These are phyloP conservation scores for Vigna hirtella DNA, from an alignment of 306 rosid genomes.

Conservation along the genomic window DNA sequence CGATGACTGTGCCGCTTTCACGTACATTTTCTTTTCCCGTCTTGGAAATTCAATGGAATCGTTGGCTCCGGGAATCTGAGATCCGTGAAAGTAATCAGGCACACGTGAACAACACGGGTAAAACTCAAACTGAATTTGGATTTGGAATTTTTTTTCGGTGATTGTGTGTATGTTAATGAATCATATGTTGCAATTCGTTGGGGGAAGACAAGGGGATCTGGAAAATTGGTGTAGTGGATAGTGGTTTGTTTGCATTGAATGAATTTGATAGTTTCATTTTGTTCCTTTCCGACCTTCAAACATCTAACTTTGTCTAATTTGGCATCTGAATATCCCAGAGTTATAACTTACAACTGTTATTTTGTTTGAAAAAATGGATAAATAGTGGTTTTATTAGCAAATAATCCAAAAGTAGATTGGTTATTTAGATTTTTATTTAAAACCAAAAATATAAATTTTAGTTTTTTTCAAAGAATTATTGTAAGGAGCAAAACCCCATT, in stretches of 20 bases:
- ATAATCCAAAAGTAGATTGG: too few species aligned
- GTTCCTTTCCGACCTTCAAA: neutral
- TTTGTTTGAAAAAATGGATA: too few species aligned
- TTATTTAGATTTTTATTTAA: too few species aligned
- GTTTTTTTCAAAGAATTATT: too few species aligned
- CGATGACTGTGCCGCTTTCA: constrained; percentile 56
- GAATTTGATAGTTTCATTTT: too few species aligned
- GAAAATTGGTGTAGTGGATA: too few species aligned
- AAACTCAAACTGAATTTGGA: neutral
- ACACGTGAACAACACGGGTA: constrained; percentile 46
- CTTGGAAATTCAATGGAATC: constrained; percentile 48
- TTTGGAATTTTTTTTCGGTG: neutral
- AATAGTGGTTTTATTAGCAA: too few species aligned
- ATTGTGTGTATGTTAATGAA: neutral
- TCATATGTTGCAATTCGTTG: neutral
- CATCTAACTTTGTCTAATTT: neutral
- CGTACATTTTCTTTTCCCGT: constrained; percentile 41
- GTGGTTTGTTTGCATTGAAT: too few species aligned
- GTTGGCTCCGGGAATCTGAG: neutral
- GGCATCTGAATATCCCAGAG: neutral
- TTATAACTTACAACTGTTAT: too few species aligned
- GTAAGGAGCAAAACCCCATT: too few species aligned
- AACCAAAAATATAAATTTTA: too few species aligned
- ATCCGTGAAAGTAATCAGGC: neutral
- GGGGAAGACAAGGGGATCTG: neutral